phyloP scores from a whole-genome alignment of 176 grass and related monocot genomes.

The Ensete glaucum region DNA sequence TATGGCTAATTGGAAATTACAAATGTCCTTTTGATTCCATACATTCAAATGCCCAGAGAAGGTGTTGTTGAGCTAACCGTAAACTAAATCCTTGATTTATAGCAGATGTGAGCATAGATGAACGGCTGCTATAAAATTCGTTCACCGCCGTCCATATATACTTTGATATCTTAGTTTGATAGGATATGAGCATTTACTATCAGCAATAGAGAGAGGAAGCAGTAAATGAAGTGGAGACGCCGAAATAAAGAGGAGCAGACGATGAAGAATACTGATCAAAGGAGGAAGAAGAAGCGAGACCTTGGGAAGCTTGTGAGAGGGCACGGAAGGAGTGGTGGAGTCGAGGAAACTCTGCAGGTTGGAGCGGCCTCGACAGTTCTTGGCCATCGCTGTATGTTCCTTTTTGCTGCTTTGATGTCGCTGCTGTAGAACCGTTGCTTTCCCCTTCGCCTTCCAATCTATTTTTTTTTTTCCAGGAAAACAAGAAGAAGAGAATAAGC shows the following conservation, averaged over 20 bases:
- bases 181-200: too few relatives aligned
- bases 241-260: not conserved
- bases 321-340: constrained; percentile 3
- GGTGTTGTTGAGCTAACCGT: too few relatives aligned
- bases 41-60: too few relatives aligned
- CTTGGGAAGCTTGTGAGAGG: constrained; percentile 2
- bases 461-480: not conserved
- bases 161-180: too few relatives aligned
- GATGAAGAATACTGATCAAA: not conserved
- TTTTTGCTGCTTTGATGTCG: not conserved
- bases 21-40: too few relatives aligned
- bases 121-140: too few relatives aligned
- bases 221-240: too few relatives aligned
- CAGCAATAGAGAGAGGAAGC: too few relatives aligned
- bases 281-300: not conserved
- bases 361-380: not conserved
- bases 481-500: not conserved
- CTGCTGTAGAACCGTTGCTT: not conserved
- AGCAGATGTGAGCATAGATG: too few relatives aligned
- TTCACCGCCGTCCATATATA: too few relatives aligned
- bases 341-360: constrained; percentile 6
- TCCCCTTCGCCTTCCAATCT: not conserved
- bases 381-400: not conserved
- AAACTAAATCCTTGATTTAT: too few relatives aligned
- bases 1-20: too few relatives aligned